phyloP scores from a whole-genome alignment of 2,329 filamentous ascomycete genomes.

The Xylogone sp. region DNA sequence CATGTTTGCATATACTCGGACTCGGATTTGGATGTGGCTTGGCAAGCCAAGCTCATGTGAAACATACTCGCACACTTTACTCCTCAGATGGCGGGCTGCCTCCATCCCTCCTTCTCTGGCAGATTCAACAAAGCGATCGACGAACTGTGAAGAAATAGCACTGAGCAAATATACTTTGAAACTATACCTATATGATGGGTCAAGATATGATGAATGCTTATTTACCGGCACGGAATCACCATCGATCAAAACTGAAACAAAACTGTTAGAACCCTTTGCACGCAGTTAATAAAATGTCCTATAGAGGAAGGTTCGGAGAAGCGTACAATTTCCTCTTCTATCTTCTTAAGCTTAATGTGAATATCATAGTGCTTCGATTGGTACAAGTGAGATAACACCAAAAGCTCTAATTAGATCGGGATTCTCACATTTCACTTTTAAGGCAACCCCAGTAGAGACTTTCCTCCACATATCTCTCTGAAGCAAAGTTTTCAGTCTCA shows the following conservation, averaged over 20 bases:
- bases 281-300: too few species aligned
- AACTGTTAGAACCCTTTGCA: slow-evolving; percentile 17
- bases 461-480: slow-evolving; percentile 14
- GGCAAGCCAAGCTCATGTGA: slow-evolving; percentile 4
- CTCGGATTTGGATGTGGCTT: slow-evolving; percentile 23
- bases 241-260: slow-evolving; percentile 33
- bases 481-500: not conserved
- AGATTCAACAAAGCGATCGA: slow-evolving; percentile 26
- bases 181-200: not conserved
- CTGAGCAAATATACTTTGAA: not conserved
- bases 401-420: too few species aligned
- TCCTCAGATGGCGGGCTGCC: slow-evolving; percentile 13
- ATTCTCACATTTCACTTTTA: slow-evolving; percentile 23
- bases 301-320: too few species aligned
- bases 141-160: slow-evolving; percentile 23
- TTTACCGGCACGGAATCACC: slow-evolving; percentile 35
- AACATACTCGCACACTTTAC: slow-evolving; percentile 5
- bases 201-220: not conserved
- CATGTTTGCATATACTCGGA: slow-evolving; percentile 36
- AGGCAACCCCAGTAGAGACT: slow-evolving; percentile 24
- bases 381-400: too few species aligned
- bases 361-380: too few species aligned
- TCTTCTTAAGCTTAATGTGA: too few species aligned
- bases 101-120: slow-evolving; percentile 28
- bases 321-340: too few species aligned